A percentile compares a stretch with the other conserved stretches of the same genome.
These are phyloP conservation scores for Candida silvatica DNA, from an alignment of 805 yeast species.

Conservation along the genomic window DNA sequence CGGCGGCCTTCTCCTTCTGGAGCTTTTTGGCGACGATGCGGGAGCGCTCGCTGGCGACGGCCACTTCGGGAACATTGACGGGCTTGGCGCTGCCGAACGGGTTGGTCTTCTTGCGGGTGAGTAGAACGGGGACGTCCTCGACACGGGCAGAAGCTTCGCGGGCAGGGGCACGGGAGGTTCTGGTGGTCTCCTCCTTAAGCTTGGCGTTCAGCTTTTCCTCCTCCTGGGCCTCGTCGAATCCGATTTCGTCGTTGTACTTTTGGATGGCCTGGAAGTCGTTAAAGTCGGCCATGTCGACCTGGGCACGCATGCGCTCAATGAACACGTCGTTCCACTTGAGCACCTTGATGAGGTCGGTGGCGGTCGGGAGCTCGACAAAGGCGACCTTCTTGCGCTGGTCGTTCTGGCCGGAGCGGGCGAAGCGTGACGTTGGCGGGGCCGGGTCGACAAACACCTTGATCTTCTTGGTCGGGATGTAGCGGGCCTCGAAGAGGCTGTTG, in stretches of 20 bases:
- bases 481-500: constrained; percentile 52
- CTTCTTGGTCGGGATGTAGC: constrained; percentile 50
- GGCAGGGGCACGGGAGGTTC: background rate
- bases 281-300: constrained; percentile 28
- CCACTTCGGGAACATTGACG: background rate
- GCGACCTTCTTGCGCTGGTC: constrained; percentile 49
- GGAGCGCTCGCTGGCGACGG: background rate
- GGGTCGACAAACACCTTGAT: constrained; percentile 44
- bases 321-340: constrained; percentile 54
- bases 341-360: constrained; percentile 47
- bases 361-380: constrained; percentile 47
- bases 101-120: background rate
- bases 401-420: constrained; percentile 8
- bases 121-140: constrained; percentile 6
- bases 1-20: background rate
- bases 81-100: background rate
- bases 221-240: constrained; percentile 14
- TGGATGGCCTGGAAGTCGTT: constrained; percentile 29
- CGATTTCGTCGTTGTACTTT: constrained; percentile 18
- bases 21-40: background rate
- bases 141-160: constrained; percentile 60
- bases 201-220: constrained; percentile 4
- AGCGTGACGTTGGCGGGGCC: constrained; percentile 18
- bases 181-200: constrained; percentile 1
- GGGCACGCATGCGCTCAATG: constrained; percentile 27